Conservation (phyloP, 805 yeast genomes). For the Priceomyces medius region DNA sequence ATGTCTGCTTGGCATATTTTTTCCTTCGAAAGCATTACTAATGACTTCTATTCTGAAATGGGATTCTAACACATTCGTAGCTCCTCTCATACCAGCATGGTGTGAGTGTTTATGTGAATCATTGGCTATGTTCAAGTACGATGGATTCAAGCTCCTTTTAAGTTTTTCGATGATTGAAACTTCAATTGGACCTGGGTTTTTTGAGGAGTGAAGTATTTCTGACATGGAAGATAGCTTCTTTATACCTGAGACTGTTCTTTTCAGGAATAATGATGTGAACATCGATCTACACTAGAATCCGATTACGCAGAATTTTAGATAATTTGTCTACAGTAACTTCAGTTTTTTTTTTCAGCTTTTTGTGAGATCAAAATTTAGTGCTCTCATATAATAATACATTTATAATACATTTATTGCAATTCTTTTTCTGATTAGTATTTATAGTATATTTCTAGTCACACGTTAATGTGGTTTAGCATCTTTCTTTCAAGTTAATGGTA, state of each 20-base stretch:
- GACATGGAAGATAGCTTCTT: neutral
- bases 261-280: neutral
- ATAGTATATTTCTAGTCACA: too few species aligned
- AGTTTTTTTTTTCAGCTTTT: too few species aligned
- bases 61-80: slow-evolving; percentile 69
- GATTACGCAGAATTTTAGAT: neutral
- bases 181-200: slow-evolving; percentile 48
- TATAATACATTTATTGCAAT: too few species aligned
- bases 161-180: slow-evolving; percentile 46
- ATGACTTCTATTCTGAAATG: slow-evolving; percentile 79
- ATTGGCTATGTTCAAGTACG: slow-evolving; percentile 55
- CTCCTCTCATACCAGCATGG: slow-evolving; percentile 78
- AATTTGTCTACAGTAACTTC: too few species aligned
- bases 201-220: slow-evolving; percentile 13
- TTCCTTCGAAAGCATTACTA: slow-evolving; percentile 64
- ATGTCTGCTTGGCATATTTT: slow-evolving; percentile 72
- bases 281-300: too few species aligned
- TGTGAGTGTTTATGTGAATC: slow-evolving; percentile 88
- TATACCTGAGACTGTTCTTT: neutral
- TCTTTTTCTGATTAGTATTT: too few species aligned
- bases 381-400: too few species aligned
- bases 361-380: too few species aligned
- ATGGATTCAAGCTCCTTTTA: slow-evolving; percentile 42
- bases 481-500: slow-evolving; percentile 18
- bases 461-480: too few species aligned